A percentile compares a stretch with the other conserved stretches of the same genome.
phyloP scores from a whole-genome alignment of 768 basidiomycete species.

The Amylocystis lapponica region DNA sequence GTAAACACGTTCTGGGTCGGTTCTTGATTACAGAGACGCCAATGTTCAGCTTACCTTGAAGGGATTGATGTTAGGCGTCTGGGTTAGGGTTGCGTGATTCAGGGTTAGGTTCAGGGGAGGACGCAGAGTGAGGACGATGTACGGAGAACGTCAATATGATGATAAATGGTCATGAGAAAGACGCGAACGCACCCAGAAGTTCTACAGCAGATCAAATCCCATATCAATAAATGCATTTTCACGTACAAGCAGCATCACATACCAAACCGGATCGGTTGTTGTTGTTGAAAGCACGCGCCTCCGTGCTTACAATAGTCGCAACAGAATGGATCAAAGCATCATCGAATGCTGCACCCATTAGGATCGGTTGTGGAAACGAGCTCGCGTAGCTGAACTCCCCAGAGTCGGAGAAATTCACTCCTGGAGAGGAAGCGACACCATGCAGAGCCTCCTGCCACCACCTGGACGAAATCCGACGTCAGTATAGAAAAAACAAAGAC shows the following conservation, averaged over 20 bases:
- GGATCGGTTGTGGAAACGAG: slow-evolving; percentile 53
- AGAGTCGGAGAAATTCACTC: slow-evolving; percentile 41
- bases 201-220: neutral
- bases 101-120: too few relatives aligned
- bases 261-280: slow-evolving; percentile 39
- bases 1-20: too few relatives aligned
- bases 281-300: slow-evolving; percentile 56
- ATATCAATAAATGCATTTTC: too few relatives aligned
- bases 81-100: too few relatives aligned
- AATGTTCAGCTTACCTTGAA: too few relatives aligned
- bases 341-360: slow-evolving; percentile 51
- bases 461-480: too few relatives aligned
- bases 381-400: slow-evolving; percentile 54
- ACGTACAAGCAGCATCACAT: too few relatives aligned
- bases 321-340: slow-evolving; percentile 44
- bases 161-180: too few relatives aligned
- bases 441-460: slow-evolving; percentile 28
- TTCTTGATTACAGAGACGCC: too few relatives aligned
- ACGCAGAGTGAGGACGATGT: too few relatives aligned
- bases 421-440: slow-evolving; percentile 48
- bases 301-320: slow-evolving; percentile 48
- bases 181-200: too few relatives aligned
- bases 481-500: slow-evolving; percentile 20
- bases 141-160: too few relatives aligned
- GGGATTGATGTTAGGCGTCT: slow-evolving; percentile 46